Evolutionary conservation across 2,329 filamentous ascomycete species (phyloP).

Genomic region (Cadophora luteo-olivacea): DNA sequence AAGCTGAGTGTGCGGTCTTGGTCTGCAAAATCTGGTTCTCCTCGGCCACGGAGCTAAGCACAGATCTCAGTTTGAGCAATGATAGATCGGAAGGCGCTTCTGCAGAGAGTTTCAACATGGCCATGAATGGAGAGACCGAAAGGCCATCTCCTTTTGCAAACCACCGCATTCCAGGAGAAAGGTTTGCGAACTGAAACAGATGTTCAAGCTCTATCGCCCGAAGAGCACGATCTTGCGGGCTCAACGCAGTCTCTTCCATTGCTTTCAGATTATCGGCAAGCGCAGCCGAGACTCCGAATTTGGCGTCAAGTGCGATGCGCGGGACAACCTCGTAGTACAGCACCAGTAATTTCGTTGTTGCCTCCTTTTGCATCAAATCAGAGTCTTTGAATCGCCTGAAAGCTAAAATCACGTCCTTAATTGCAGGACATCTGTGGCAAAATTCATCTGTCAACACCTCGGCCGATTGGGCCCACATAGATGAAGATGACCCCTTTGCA

Average conservation of each 20-base stretch:
- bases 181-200: conserved; percentile 78
- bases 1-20: conserved; percentile 48
- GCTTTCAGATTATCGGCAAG: conserved; percentile 72
- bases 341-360: conserved; percentile 76
- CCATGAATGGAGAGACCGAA: conserved; percentile 73
- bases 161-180: conserved; percentile 88
- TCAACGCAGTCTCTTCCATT: conserved; percentile 56
- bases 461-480: conserved; percentile 73
- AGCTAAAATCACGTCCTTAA: conserved; percentile 79
- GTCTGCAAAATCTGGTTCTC: conserved; percentile 72
- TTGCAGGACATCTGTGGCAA: conserved; percentile 76
- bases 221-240: conserved; percentile 58
- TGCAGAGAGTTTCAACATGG: conserved; percentile 66
- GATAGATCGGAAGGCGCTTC: conserved; percentile 56
- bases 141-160: conserved; percentile 76
- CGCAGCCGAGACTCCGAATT: conserved; percentile 84
- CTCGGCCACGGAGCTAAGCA: conserved; percentile 65
- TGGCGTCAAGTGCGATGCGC: conserved; percentile 79
- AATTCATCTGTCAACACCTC: conserved; percentile 76
- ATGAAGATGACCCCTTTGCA: conserved; percentile 42
- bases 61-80: conserved; percentile 56
- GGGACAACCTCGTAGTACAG: conserved; percentile 88
- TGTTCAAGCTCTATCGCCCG: conserved; percentile 79
- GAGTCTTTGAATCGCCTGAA: conserved; percentile 74
- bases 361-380: conserved; percentile 78